A percentile compares a stretch with the other conserved stretches of the same genome.
Evolutionary conservation across 148 eudicot genomes (phyloP).

Genomic region (Selenicereus undatus): DNA sequence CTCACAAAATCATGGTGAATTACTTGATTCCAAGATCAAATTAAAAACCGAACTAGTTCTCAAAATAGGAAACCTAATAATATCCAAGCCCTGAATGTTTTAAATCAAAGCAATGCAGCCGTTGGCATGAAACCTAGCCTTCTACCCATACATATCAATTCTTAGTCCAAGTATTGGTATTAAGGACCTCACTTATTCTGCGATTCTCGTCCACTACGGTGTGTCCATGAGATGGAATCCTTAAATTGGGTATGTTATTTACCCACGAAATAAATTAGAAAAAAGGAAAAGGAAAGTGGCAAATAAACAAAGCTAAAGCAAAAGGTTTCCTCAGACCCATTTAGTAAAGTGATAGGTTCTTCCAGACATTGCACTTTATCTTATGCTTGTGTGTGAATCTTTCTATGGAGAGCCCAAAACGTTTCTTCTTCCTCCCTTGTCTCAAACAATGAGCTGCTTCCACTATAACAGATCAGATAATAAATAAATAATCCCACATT

Average conservation of each 20-base stretch:
- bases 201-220: not conserved
- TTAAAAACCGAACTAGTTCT: no score
- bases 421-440: not conserved
- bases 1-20: no score
- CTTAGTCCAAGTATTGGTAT: not conserved
- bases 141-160: not conserved
- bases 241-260: not conserved
- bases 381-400: not conserved
- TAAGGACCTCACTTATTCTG: no score
- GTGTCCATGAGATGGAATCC: not conserved
- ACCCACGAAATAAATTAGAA: not conserved
- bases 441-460: not conserved
- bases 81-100: no score
- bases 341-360: not conserved
- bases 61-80: no score
- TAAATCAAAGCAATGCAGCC: no score
- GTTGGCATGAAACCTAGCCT: not conserved
- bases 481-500: not conserved
- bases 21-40: no score
- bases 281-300: conserved; percentile 10
- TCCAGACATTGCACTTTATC: not conserved
- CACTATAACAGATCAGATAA: not conserved
- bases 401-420: not conserved
- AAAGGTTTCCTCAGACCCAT: not conserved
- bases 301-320: conserved; percentile 5